Conservation (phyloP, 2,329 filamentous ascomycete genomes). For the Diplodia mutila region DNA sequence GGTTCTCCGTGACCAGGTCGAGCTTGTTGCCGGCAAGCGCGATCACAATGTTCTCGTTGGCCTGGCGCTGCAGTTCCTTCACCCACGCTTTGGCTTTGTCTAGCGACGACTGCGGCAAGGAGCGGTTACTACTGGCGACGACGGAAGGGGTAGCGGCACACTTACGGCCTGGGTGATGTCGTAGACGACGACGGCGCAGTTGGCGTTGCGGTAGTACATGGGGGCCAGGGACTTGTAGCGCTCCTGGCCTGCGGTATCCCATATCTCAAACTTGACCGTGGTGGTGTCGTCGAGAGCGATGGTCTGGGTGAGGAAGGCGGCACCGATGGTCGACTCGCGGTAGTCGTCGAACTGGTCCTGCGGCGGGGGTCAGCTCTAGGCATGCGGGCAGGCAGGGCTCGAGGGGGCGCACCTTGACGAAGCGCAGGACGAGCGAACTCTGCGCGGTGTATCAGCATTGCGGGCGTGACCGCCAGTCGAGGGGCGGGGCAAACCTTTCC, state of each 20-base stretch:
- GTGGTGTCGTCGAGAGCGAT: conserved; percentile 98
- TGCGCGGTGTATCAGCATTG: conserved; percentile 47
- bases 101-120: conserved; percentile 72
- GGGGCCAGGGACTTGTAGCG: conserved; percentile 98
- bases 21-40: conserved; percentile 97
- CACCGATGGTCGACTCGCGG: conserved; percentile 96
- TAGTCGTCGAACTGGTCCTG: conserved; percentile 99
- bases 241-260: conserved; percentile 98
- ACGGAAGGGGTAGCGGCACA: conserved; percentile 29
- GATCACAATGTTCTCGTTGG: conserved; percentile 99
- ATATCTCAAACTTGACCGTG: conserved; percentile 99
- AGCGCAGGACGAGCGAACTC: conserved; percentile 97
- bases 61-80: conserved; percentile 96
- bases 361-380: conserved; percentile 9
- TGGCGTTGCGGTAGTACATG: conserved; percentile 99
- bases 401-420: conserved; percentile 76
- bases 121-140: conserved; percentile 27
- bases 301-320: conserved; percentile 97
- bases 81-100: conserved; percentile 99
- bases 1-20: conserved; percentile 90
- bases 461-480: conserved; percentile 26
- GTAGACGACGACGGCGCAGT: conserved; percentile 98
- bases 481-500: conserved; percentile 74
- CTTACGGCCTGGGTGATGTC: conserved; percentile 98
- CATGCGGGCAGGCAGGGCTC: not conserved